These are phyloP conservation scores for Yamadazyma paraphyllophila DNA, from an alignment of 805 yeast species.

Conservation along the genomic window DNA sequence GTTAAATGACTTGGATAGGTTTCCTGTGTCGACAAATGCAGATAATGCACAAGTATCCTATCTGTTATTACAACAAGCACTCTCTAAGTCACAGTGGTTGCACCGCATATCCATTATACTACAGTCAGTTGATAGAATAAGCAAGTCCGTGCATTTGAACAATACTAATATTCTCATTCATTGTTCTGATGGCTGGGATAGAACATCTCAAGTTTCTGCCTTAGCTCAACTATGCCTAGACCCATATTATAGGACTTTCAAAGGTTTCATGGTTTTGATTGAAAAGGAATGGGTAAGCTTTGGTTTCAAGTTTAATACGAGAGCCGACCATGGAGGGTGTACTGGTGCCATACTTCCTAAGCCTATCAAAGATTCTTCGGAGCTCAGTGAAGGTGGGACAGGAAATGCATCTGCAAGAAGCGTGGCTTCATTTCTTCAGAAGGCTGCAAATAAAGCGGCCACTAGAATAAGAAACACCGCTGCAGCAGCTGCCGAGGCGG, in stretches of 20 bases:
- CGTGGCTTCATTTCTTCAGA: slow-evolving; percentile 37
- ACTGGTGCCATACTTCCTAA: slow-evolving; percentile 35
- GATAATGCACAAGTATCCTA: slow-evolving; percentile 16
- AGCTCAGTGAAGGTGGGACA: slow-evolving; percentile 9
- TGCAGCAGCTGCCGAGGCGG: slow-evolving; percentile 18
- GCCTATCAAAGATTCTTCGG: slow-evolving; percentile 10
- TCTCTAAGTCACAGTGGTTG: slow-evolving; percentile 76
- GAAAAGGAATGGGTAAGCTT: slow-evolving; percentile 96
- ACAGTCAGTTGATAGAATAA: slow-evolving; percentile 72
- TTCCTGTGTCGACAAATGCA: slow-evolving; percentile 30
- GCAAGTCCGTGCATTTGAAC: slow-evolving; percentile 79
- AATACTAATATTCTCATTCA: slow-evolving; percentile 82
- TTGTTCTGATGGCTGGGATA: slow-evolving; percentile 99
- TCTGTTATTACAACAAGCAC: slow-evolving; percentile 43
- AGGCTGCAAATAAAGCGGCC: slow-evolving; percentile 46
- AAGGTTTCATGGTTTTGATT: slow-evolving; percentile 80
- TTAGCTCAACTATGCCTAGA: slow-evolving; percentile 84
- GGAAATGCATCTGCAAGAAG: slow-evolving; percentile 21
- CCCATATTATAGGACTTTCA: slow-evolving; percentile 82
- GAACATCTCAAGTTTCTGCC: slow-evolving; percentile 88
- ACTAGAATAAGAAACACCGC: slow-evolving; percentile 40
- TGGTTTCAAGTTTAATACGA: slow-evolving; percentile 85
- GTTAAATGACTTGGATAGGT: slow-evolving; percentile 65
- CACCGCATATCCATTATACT: slow-evolving; percentile 66
- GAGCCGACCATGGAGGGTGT: slow-evolving; percentile 73